Percentiles rank a stretch among this genome's conserved stretches.
phyloP scores from a whole-genome alignment of 495 filamentous ascomycete species.

The Hyaloscypha variabilis region DNA sequence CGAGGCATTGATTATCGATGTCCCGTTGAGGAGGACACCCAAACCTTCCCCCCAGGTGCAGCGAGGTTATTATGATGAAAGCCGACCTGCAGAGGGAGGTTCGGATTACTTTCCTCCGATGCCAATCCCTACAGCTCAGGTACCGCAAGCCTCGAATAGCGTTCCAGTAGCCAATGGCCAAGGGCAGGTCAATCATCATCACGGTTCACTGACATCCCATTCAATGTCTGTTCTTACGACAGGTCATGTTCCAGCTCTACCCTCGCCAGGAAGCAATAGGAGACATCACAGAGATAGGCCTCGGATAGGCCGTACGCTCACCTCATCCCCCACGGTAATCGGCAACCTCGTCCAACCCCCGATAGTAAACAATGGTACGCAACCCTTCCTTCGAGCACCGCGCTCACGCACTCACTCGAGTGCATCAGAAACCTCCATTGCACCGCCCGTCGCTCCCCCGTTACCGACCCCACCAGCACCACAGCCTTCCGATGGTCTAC shows the following conservation, averaged over 20 bases:
- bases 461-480: slow-evolving; percentile 59
- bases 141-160: slow-evolving; percentile 43
- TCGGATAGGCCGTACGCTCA: slow-evolving; percentile 68
- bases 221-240: slow-evolving; percentile 81
- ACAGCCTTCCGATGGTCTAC: slow-evolving; percentile 33
- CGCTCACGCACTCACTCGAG: slow-evolving; percentile 54
- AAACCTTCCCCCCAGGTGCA: slow-evolving; percentile 66
- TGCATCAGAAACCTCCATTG: slow-evolving; percentile 42
- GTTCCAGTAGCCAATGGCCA: slow-evolving; percentile 31
- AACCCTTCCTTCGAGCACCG: slow-evolving; percentile 31
- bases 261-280: slow-evolving; percentile 75
- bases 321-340: slow-evolving; percentile 76
- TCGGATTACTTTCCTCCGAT: slow-evolving; percentile 91
- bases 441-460: slow-evolving; percentile 49
- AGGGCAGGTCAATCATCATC: slow-evolving; percentile 41
- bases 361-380: slow-evolving; percentile 39
- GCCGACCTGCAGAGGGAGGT: slow-evolving; percentile 69
- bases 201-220: slow-evolving; percentile 29
- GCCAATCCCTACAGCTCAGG: slow-evolving; percentile 52
- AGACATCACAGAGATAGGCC: slow-evolving; percentile 53
- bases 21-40: slow-evolving; percentile 79
- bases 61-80: slow-evolving; percentile 63
- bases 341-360: slow-evolving; percentile 31
- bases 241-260: slow-evolving; percentile 77
- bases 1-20: slow-evolving; percentile 90